phyloP scores from a whole-genome alignment of 192 early-diverging fungal genomes.

The Podila epicladia region DNA sequence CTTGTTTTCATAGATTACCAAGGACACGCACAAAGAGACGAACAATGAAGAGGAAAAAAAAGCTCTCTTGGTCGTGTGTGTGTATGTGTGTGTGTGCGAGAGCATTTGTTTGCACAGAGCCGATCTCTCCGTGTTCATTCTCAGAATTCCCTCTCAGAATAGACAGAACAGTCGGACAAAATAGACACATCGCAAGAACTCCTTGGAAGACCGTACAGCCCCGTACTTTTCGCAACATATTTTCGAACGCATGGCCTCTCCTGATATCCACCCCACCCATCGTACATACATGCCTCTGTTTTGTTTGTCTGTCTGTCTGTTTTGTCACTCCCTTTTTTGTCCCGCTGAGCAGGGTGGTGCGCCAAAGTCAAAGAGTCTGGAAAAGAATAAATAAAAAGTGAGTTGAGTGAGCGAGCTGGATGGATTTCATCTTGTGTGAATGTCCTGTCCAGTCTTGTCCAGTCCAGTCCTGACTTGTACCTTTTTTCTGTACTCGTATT shows the following conservation, averaged over 20 bases:
- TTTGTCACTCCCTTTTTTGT: not conserved
- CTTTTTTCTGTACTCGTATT: not conserved
- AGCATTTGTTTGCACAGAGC: not conserved
- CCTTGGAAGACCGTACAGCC: not conserved
- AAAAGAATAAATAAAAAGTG: not conserved
- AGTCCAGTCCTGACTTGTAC: not conserved
- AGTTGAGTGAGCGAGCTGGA: constrained; percentile 1
- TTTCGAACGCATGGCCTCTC: not conserved
- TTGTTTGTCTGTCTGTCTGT: not conserved
- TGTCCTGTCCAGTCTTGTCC: not conserved
- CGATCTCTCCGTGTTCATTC: not conserved
- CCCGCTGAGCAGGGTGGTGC: not conserved
- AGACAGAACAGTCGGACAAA: not conserved
- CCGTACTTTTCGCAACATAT: not conserved
- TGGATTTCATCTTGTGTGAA: not conserved
- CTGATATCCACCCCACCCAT: not conserved
- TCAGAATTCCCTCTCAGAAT: constrained; percentile 1
- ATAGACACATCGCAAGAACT: not conserved
- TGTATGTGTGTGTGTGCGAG: too few relatives aligned
- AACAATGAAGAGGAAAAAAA: too few relatives aligned
- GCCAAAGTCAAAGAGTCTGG: not conserved
- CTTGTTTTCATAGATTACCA: too few relatives aligned
- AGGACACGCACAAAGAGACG: too few relatives aligned
- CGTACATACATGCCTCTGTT: not conserved
- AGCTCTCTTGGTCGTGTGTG: too few relatives aligned